Base-by-base conservation (phyloP, 768 basidiomycete species). In the Tremella fuciformis region DNA sequence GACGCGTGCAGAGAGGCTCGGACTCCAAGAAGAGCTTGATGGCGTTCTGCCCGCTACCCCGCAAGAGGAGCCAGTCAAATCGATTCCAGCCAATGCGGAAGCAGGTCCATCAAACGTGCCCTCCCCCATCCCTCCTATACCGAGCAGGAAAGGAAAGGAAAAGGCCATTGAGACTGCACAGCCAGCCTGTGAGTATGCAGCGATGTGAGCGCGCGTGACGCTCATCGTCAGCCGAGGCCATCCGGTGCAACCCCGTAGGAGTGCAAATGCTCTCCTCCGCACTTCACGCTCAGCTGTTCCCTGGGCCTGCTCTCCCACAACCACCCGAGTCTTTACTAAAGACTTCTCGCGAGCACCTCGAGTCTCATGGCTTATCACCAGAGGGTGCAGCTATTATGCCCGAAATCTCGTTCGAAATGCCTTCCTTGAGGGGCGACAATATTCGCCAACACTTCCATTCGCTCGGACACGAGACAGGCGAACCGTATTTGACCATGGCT, bases 381-480 rank as follows among this genome's bases (percentile, higher is more conserved):
- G 80, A 83, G 13, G 86, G 87, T 63, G 87, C 86, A 19, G 89
- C 92, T 3, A 80, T 86, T 8, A 83, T 92, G n/a, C 86, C 89
- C 0, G 84, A 91, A 64, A 85, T 83, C 18, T 83, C 81, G 2
- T 92, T 98, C 74, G 84, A 86, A 13, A 83, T 98, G 4, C 96
- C 94, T 1, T 83, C 83, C 0, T 80, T 99, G 2, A 88, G 89
- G 77, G 94, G 93, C 8, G 62, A 78, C 8, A 86, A 85, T 60
- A 83, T 97, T 57, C 84, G 88, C 57, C 85, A 93, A 67, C 96
- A 99, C 76, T 98, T 98, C 77, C 82, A 89, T 66, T 81, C 82
- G 49, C 83, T 99, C 40, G 94, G 91, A 16, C 61, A 77, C 1
- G 78, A 81, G 21, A 80, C 83, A 0, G 84, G 89, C 8, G 82